Conservation (phyloP, 805 yeast species). For the Saturnispora sekii region DNA sequence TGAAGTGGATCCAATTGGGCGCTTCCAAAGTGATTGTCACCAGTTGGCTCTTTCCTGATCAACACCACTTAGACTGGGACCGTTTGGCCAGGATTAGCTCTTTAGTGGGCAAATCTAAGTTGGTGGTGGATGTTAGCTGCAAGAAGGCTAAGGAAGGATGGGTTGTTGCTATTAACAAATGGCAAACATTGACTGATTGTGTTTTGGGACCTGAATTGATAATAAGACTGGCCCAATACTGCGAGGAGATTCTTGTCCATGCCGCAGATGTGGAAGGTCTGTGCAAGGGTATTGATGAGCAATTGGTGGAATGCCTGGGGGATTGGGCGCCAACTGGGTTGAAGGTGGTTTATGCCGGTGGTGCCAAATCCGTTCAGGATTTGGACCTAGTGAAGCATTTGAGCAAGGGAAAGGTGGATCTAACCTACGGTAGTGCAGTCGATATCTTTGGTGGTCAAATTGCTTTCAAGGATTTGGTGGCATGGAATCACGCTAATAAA, state of each 20-base stretch:
- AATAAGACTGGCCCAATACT: conserved; percentile 44
- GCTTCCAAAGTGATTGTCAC: conserved; percentile 90
- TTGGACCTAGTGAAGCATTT: conserved; percentile 53
- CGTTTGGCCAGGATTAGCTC: conserved; percentile 43
- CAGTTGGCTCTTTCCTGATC: conserved; percentile 76
- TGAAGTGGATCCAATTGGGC: conserved; percentile 60
- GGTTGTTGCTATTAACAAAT: conserved; percentile 96
- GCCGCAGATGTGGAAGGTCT: conserved; percentile 99
- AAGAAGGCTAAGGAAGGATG: conserved; percentile 42
- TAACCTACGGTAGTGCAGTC: conserved; percentile 86
- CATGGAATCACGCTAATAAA: conserved; percentile 48
- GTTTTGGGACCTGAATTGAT: conserved; percentile 48
- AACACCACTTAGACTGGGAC: conserved; percentile 35
- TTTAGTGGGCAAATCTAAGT: conserved; percentile 50
- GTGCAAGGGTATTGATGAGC: conserved; percentile 84
- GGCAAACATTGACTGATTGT: conserved; percentile 83
- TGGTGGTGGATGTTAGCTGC: conserved; percentile 91
- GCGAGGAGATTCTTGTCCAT: conserved; percentile 84
- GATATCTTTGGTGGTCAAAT: conserved; percentile 96
- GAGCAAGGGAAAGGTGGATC: conserved; percentile 77
- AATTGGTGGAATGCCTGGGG: conserved; percentile 59
- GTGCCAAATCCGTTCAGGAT: conserved; percentile 71
- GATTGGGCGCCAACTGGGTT: conserved; percentile 57
- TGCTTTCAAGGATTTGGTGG: conserved; percentile 60
- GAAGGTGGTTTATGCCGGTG: conserved; percentile 93